Percentiles rank a stretch among this genome's conserved stretches.
These are phyloP conservation scores for Rosa lucieae DNA, from an alignment of 306 rosid genomes.

Conservation along the genomic window DNA sequence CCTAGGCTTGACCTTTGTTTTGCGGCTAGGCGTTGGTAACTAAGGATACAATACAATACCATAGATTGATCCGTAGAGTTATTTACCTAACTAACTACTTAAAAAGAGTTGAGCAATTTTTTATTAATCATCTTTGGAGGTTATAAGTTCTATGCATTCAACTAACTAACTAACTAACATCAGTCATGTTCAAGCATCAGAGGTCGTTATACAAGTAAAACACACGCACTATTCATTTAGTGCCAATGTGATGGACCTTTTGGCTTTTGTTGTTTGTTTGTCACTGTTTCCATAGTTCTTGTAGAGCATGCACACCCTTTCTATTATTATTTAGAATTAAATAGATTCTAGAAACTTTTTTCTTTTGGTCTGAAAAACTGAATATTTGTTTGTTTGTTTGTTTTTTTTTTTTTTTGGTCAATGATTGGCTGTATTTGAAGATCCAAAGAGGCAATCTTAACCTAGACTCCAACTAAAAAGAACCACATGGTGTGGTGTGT, in stretches of 20 bases:
- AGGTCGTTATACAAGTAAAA: background rate
- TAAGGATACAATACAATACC: background rate
- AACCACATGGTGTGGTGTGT: no score
- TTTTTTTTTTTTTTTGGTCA: no score
- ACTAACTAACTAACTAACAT: background rate
- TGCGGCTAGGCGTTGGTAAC: background rate
- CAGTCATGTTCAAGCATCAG: background rate
- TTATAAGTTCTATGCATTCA: background rate
- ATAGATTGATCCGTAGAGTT: background rate
- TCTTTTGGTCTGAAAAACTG: no score
- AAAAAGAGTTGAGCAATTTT: background rate
- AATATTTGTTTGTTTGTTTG: no score
- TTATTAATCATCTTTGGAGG: background rate
- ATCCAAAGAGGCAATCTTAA: no score
- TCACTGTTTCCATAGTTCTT: background rate
- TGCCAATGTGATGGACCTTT: background rate
- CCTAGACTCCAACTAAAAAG: no score
- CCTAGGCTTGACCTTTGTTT: background rate
- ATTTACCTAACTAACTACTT: slow-evolving; percentile 10
- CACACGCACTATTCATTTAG: background rate
- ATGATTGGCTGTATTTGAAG: no score
- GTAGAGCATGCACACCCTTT: background rate
- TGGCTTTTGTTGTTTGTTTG: background rate
- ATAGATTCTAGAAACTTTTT: no score
- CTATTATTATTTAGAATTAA: background rate